Base-by-base conservation (phyloP, 805 yeast genomes). In the Yamadazyma endophytica region DNA sequence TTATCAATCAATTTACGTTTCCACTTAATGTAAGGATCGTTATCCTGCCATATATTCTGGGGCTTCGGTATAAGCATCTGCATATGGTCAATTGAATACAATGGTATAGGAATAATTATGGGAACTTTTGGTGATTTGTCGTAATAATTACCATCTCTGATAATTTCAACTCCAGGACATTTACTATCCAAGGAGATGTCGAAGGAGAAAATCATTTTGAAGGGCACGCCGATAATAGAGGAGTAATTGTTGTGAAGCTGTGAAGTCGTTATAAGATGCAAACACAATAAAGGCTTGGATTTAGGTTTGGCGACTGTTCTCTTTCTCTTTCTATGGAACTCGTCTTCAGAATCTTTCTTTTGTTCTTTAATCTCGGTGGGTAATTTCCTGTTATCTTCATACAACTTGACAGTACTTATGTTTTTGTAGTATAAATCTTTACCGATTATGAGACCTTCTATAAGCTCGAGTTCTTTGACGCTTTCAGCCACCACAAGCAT, bases 361-460 rank as follows among this genome's bases (percentile, higher is more conserved):
- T 18, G 14, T 4, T 19, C 26, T 15, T 12, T 14, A 19, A 17
- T 13, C 22, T 23, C 24, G 23, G 9, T 31, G 32, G 11, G 44
- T 36, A n/a, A 26, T 22, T 9, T 34, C 23, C 28, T 29, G 18
- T 37, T 37, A 24, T 61, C 68, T 20, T 72, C 76, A 41, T 67
- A 72, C 15, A 81, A 54, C 13, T 80, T 72, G 1, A 77, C 66
- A 11, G 86, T 85, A 15, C 87, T 75, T 44, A 80, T 72, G 43
- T 95, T 72, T 37, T 70, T 70, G 47, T 82, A 82, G 39, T 71
- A 69, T 22, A 85, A 55, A 21, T 64, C 63, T 46, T 84, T 77
- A 2, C 96, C 96, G n/a, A 82, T 62, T 9, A 87, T 49, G 26
- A 82, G 65, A 0, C 89, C 83, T 53, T 88, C 97, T 5, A 88